Evolutionary conservation across 495 filamentous ascomycete genomes (phyloP), one percentile per base, ranked within the genome.

Genomic region (Massariosphaeria phaeospora): DNA sequence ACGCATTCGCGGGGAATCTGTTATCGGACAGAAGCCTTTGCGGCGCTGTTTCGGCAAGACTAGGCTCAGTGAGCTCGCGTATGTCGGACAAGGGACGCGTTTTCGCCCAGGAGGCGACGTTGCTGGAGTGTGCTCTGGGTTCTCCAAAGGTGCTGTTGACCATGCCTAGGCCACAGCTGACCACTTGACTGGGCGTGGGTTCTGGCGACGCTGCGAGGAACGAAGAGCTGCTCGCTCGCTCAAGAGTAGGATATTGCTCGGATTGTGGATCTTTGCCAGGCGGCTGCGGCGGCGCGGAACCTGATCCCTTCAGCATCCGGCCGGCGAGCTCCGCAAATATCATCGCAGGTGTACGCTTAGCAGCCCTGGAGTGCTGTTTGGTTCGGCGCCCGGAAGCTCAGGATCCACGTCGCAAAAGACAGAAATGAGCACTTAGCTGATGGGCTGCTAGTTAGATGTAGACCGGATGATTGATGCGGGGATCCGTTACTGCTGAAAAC

Each of bases 61-160:
- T 72, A 21, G 70, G 70, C 45, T 73, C 70, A 26, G 70, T 73
- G 51, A 72, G 57, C 41, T 73, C 70, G 21, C 69, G 70, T 45
- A 73, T 73, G 45, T 73, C 70, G 12, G 70, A 73, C 30, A 73
- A 53, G 10, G 69, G 70, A 20, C 70, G 65, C 29, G 61, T 34
- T 38, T 64, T 70, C 1, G 74, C 70, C 56, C 63, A 63, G 17
- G 61, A 57, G 15, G 58, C 18, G 20, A 49, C 31, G 17, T 20
- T 42, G 29, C 52, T 34, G 13, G 58, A 46, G 15, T 26, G 24
- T 27, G 21, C 48, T 55, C 48, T 47, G 17, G 53, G 35, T 50
- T 55, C 53, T 15, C 54, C 48, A 40, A 54, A 45, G 21, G 54
- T 49, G 30, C 20, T 52, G 46, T 29, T 48, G 31, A 55, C 50